A percentile compares a stretch with the other conserved stretches of the same genome.
Conservation (phyloP, 352 stramenopile genomes). For the Blastocystis sp. region DNA sequence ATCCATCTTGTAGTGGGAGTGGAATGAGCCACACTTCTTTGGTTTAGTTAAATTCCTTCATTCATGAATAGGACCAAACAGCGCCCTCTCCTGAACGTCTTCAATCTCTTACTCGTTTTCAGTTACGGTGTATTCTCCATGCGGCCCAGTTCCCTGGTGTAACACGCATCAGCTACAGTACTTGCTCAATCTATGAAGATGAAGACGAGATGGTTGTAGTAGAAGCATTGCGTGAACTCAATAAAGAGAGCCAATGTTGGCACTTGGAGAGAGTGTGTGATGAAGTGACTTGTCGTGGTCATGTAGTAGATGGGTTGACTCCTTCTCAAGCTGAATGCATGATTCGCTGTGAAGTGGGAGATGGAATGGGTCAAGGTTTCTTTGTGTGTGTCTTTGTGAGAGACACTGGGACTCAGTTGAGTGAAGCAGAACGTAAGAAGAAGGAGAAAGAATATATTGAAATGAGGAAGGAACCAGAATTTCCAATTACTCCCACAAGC, state of each 20-base stretch:
- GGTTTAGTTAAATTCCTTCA: not conserved
- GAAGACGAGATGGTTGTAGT: constrained; percentile 82
- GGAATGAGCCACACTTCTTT: constrained; percentile 75
- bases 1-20: constrained; percentile 82
- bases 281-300: not conserved
- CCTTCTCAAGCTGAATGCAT: not conserved
- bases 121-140: constrained; percentile 80
- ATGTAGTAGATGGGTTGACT: constrained; percentile 16
- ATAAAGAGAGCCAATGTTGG: not conserved
- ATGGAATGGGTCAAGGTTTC: constrained; percentile 61
- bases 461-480: not conserved
- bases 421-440: constrained; percentile 1
- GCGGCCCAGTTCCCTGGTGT: constrained; percentile 82
- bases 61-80: constrained; percentile 26
- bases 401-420: not conserved
- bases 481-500: not conserved
- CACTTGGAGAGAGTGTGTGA: not conserved
- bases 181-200: constrained; percentile 82
- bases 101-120: constrained; percentile 80
- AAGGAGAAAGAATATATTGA: constrained; percentile 5
- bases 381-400: constrained; percentile 52
- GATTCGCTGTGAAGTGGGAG: constrained; percentile 22
- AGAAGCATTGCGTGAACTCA: constrained; percentile 72
- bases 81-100: constrained; percentile 74
- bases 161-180: constrained; percentile 79